A percentile compares a stretch with the other conserved stretches of the same genome.
These are phyloP conservation scores for Lithohypha guttulata DNA, from an alignment of 2,329 filamentous ascomycete genomes.

Conservation along the genomic window DNA sequence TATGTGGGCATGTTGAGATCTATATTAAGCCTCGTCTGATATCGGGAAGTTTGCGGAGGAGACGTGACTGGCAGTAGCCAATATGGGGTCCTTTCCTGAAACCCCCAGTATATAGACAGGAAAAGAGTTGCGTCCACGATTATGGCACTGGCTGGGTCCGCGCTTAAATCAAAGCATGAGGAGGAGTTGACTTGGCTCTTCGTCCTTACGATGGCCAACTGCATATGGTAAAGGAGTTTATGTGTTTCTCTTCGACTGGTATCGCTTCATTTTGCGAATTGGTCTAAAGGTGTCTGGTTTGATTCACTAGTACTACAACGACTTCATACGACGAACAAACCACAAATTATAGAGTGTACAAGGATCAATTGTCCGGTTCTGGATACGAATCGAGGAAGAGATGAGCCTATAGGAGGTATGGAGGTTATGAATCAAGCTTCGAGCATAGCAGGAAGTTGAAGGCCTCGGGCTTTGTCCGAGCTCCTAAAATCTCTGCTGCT, in stretches of 20 bases:
- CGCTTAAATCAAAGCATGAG: conserved; percentile 1
- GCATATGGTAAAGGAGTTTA: conserved; percentile 7
- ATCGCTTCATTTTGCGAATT: no score
- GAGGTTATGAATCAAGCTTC: neutral
- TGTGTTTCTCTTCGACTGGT: no score
- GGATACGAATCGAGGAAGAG: neutral
- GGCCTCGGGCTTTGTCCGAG: no score
- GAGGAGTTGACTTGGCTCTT: neutral
- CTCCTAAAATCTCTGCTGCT: no score
- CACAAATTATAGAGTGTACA: conserved; percentile 9
- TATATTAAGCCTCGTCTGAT: no score
- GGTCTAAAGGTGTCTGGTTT: neutral
- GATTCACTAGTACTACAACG: conserved; percentile 1
- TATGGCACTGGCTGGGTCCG: conserved; percentile 1
- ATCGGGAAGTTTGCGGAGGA: no score
- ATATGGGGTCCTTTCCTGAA: no score
- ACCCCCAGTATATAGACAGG: conserved; percentile 9
- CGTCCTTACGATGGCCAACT: neutral
- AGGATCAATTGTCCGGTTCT: neutral
- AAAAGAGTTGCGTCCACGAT: conserved; percentile 1
- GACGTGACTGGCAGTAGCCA: no score
- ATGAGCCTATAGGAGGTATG: neutral
- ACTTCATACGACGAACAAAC: neutral
- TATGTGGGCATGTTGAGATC: no score
- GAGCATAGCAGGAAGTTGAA: no score